Percentiles rank a stretch among this genome's conserved stretches.
Evolutionary conservation across 2,329 filamentous ascomycete species (phyloP).

Genomic region (Aspergillus vadensis): DNA sequence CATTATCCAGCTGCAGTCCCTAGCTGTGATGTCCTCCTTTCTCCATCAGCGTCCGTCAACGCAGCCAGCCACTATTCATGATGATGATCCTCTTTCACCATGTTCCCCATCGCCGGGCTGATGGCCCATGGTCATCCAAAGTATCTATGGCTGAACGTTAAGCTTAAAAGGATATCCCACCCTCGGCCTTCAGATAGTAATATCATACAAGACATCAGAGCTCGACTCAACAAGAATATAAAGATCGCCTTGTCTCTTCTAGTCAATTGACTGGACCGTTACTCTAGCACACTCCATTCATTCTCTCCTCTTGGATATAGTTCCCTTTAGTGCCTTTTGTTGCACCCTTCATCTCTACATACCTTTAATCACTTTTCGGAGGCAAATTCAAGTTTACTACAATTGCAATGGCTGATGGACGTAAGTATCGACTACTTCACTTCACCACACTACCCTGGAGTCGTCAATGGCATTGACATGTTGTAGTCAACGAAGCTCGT

Average conservation of each 20-base stretch:
- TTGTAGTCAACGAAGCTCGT: constrained; percentile 63
- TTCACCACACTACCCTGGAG: not conserved
- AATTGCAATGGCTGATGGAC: constrained; percentile 57
- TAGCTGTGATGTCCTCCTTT: constrained; percentile 27
- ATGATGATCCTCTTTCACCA: constrained; percentile 30
- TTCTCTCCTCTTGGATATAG: not conserved
- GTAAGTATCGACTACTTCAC: constrained; percentile 42
- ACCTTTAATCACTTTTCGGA: constrained; percentile 11
- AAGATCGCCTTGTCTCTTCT: constrained; percentile 9
- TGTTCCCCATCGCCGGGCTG: constrained; percentile 13
- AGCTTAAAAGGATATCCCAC: constrained; percentile 28
- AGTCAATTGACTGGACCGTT: constrained; percentile 5
- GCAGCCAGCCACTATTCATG: constrained; percentile 31
- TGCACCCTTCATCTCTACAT: not conserved
- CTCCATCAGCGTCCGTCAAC: constrained; percentile 31
- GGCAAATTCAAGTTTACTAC: not conserved
- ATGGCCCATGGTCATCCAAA: constrained; percentile 9
- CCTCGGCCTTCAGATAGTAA: constrained; percentile 20
- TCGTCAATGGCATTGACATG: constrained; percentile 3
- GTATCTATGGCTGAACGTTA: constrained; percentile 16
- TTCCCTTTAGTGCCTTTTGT: not conserved
- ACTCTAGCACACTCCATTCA: not conserved
- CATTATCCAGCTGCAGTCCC: constrained; percentile 31
- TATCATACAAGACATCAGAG: constrained; percentile 15
- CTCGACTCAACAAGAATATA: constrained; percentile 10